Conservation (phyloP, 2,329 filamentous ascomycete species). For the Ilyonectria sp. region DNA sequence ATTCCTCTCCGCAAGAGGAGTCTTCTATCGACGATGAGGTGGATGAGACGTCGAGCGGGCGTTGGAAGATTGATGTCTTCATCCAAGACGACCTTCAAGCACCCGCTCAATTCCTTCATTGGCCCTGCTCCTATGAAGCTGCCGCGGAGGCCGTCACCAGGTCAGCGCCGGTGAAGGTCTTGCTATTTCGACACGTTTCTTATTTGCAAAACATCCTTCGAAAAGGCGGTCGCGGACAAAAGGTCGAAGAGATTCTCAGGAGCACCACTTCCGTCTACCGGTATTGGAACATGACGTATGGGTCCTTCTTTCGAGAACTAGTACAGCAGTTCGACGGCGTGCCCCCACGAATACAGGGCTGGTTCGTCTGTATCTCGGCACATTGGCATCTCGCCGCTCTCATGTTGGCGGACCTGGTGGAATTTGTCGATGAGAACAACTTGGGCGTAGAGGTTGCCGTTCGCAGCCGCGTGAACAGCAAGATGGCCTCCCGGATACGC, state of each 20-base stretch:
- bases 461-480: conserved; percentile 42
- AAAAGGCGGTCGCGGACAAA: conserved; percentile 51
- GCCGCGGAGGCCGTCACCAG: conserved; percentile 63
- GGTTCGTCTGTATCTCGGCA: conserved; percentile 70
- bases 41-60: conserved; percentile 24
- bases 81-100: conserved; percentile 47
- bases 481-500: conserved; percentile 58
- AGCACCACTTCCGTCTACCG: conserved; percentile 64
- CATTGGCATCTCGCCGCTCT: conserved; percentile 72
- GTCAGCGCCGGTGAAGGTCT: conserved; percentile 64
- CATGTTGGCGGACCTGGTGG: conserved; percentile 68
- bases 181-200: conserved; percentile 27
- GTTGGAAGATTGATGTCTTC: conserved; percentile 44
- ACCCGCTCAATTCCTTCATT: conserved; percentile 50
- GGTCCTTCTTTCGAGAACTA: conserved; percentile 66
- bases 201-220: conserved; percentile 66
- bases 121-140: conserved; percentile 68
- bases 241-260: conserved; percentile 64
- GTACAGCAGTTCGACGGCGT: conserved; percentile 63
- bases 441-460: conserved; percentile 42
- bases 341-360: conserved; percentile 68
- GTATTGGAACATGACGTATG: conserved; percentile 68
- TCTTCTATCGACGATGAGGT: neutral
- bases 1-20: conserved; percentile 44
- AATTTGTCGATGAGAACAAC: conserved; percentile 61